Evolutionary conservation across 2,329 filamentous ascomycete species (phyloP), one percentile per base, ranked within the genome.

Genomic region (Arachnomyces sp.): DNA sequence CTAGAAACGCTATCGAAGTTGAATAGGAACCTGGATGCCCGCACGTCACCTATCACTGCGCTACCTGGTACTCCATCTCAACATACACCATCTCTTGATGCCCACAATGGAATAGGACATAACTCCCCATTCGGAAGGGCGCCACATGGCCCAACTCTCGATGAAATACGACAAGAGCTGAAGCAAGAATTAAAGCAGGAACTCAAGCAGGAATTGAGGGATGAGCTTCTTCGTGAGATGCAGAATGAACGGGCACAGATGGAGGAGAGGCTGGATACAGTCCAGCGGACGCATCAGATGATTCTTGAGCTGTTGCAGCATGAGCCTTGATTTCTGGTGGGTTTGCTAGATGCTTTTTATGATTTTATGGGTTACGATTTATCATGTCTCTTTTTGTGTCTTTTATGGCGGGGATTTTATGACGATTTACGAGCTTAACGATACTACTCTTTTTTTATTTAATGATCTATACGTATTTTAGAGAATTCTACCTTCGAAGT

Each of bases 281-380:
- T 66, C 34, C 61, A 65, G 45, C 49, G 56, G 42, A 63, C 60
- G 3, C 63, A 65, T 42, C 56, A 65, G 29, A 56, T 65, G 55
- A 65, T 66, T 39, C 43, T 66, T 32, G 58, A 63, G 16, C 58
- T 64, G 59, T 43, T 65, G 42, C 52, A 58, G 45, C 60, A 63
- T 47, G 57, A 58, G 32, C 54, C 55, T 42, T 36, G 45, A 34
- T 60, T 55, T 33, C 7, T 36, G 9, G 8, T 18, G 29, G 28
- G 33, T 25, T 41, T 40, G 43, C 31, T 30, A 5, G 20, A 25
- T 25, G 20, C 5, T 32, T 31, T 40, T 45, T 36, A 2, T 25
- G 38, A 18, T 18, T 28, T 17, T 35, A n/a, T n/a, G n/a, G n/a
- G n/a, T n/a, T n/a, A n/a, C n/a, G n/a, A n/a, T n/a, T n/a, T n/a